These are phyloP conservation scores for Chrysophaeum taylorii DNA, from an alignment of 352 stramenopile species.

Conservation along the genomic window DNA sequence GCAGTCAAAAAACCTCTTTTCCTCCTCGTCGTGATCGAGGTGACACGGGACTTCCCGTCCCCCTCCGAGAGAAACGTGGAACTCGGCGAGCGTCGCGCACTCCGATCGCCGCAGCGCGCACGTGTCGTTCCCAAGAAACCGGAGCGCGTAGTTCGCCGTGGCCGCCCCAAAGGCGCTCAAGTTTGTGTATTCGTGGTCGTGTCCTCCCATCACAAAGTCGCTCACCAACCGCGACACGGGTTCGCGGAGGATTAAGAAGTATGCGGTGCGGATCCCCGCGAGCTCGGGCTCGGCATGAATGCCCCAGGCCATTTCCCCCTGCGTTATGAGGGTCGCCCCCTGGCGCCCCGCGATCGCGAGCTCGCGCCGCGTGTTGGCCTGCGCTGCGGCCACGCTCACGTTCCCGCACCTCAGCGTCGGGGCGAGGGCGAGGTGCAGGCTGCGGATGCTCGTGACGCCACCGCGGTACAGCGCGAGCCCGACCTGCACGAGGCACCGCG, in stretches of 20 bases:
- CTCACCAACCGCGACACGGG: background rate
- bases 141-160: background rate
- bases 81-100: background rate
- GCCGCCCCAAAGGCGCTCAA: background rate
- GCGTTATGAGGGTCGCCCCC: background rate
- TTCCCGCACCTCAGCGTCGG: background rate
- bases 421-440: background rate
- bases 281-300: slow-evolving; percentile 10
- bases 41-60: background rate
- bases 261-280: background rate
- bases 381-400: background rate
- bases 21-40: slow-evolving; percentile 3
- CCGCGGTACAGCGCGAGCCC: background rate
- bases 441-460: background rate
- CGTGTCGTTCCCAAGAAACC: slow-evolving; percentile 6
- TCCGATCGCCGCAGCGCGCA: background rate
- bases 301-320: background rate
- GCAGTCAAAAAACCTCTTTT: background rate
- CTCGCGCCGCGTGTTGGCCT: slow-evolving; percentile 2
- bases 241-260: background rate
- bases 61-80: background rate
- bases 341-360: background rate
- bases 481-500: slow-evolving; percentile 1
- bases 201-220: background rate
- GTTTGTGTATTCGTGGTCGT: too few species aligned